These are phyloP conservation scores for Colletotrichum cordylinicola DNA, from an alignment of 2,329 filamentous ascomycete species.

Conservation along the genomic window DNA sequence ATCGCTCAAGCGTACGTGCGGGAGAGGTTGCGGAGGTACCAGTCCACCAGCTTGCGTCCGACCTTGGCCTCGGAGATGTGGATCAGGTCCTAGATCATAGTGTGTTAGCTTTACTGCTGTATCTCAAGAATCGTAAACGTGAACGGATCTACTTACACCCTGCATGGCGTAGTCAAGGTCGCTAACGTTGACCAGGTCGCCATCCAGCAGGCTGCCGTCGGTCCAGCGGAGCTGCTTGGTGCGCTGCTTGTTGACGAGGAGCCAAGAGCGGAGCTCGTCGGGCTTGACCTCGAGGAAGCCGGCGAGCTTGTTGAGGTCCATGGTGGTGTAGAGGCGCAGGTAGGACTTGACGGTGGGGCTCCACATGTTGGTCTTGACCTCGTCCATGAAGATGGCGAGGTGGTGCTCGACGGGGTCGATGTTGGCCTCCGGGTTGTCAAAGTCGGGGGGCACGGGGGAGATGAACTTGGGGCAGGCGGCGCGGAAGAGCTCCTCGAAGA, in stretches of 20 bases:
- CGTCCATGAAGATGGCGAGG: slow-evolving; percentile 97
- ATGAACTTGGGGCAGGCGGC: slow-evolving; percentile 99
- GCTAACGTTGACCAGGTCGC: slow-evolving; percentile 90
- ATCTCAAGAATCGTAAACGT: slow-evolving; percentile 30
- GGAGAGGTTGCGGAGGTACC: slow-evolving; percentile 97
- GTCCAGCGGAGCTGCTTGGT: slow-evolving; percentile 95
- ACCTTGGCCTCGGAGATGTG: slow-evolving; percentile 99
- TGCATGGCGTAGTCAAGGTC: slow-evolving; percentile 98
- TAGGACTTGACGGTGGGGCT: slow-evolving; percentile 98
- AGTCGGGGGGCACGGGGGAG: slow-evolving; percentile 94
- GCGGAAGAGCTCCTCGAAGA: slow-evolving; percentile 98
- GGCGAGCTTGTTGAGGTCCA: slow-evolving; percentile 98
- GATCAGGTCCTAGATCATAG: slow-evolving; percentile 78
- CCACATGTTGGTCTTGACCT: slow-evolving; percentile 99
- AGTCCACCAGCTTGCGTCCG: slow-evolving; percentile 94
- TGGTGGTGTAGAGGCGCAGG: slow-evolving; percentile 98
- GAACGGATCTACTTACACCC: slow-evolving; percentile 65
- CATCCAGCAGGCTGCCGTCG: slow-evolving; percentile 86
- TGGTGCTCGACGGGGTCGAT: slow-evolving; percentile 98
- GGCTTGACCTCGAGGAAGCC: slow-evolving; percentile 96
- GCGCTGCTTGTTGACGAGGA: slow-evolving; percentile 98
- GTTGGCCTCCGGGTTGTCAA: slow-evolving; percentile 95
- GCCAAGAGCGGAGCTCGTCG: slow-evolving; percentile 93
- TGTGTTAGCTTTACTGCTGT: slow-evolving; percentile 2
- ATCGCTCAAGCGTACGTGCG: slow-evolving; percentile 77